Percentiles rank a stretch among this genome's conserved stretches.
Evolutionary conservation across 2,329 filamentous ascomycete genomes (phyloP).

Genomic region (Aspergillus transmontanensis): DNA sequence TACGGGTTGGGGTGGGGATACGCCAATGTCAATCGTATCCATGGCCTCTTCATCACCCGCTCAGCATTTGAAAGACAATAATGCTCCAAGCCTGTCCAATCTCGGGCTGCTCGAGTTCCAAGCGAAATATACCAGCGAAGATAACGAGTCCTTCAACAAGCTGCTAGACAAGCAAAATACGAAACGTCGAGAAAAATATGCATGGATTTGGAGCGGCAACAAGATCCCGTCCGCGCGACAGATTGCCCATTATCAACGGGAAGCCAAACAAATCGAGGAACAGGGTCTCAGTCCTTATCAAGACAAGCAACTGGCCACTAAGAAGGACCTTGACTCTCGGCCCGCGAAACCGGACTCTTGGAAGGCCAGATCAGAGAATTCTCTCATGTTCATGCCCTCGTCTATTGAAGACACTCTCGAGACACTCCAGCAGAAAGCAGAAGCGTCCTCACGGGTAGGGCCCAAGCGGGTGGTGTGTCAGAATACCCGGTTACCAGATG

Average conservation of each 20-base stretch:
- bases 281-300: constrained; percentile 62
- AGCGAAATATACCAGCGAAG: constrained; percentile 91
- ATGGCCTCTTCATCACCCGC: constrained; percentile 38
- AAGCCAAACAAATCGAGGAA: constrained; percentile 71
- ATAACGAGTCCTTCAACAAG: constrained; percentile 95
- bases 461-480: constrained; percentile 78
- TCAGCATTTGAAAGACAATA: constrained; percentile 37
- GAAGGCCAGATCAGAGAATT: constrained; percentile 74
- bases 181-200: constrained; percentile 79
- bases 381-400: constrained; percentile 74
- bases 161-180: constrained; percentile 88
- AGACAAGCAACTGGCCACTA: constrained; percentile 63
- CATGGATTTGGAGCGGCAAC: constrained; percentile 87
- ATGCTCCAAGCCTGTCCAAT: constrained; percentile 64
- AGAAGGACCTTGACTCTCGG: constrained; percentile 65
- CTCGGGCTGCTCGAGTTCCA: constrained; percentile 87
- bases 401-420: constrained; percentile 55
- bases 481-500: constrained; percentile 74
- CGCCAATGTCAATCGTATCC: constrained; percentile 62
- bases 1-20: constrained; percentile 68
- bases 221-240: constrained; percentile 70
- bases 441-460: constrained; percentile 70
- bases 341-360: constrained; percentile 78
- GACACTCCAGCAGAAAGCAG: constrained; percentile 69
- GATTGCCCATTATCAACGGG: constrained; percentile 55